Evolutionary conservation across 345 rosid genomes (phyloP), one percentile per base, ranked within the genome.

Genomic region (Salix purpurea): DNA sequence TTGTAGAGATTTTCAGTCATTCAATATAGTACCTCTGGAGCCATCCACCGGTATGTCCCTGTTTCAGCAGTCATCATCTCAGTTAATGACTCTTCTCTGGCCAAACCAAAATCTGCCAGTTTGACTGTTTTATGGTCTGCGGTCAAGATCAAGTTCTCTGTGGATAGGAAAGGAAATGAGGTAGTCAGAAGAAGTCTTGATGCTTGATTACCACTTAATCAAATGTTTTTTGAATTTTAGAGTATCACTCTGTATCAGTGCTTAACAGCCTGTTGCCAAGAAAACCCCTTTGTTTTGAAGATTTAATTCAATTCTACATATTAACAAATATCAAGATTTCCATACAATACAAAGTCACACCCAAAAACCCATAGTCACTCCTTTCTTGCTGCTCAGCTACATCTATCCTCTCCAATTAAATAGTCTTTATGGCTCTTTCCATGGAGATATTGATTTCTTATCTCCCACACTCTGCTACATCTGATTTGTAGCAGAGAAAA

Each of bases 31-130:
- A 92, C 99, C 96, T 96, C 99, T 0, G 99, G 99, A 73, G 99
- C 99, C 99, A 96, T 96, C 99, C 99, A 96, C 26, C 99, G 90
- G 66, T 96, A 96, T 18, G 99, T 96, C 61, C 99, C 99, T 0
- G 99, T 94, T 85, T 96, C 99, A 71, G 99, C 98, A 32, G 99
- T 96, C 99, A 96, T 96, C 99, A 96, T 96, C 85, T 96, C 99
- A 0, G 98, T 96, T 77, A 96, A 77, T 18, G 98, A 90, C 86
- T 96, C 99, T 90, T 96, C 99, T 77, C 99, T 92, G 46, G 99
- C 99, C 79, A 96, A 89, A 77, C 99, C 99, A 28, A 96, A 96
- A 88, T 94, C 99, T 3, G 94, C 99, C 16, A 96, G 96, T 83
- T 96, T 96, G 6, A 96, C 97, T 0, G 97, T 93, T 76, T 83